These are phyloP conservation scores for Pelargonium nanum DNA, from an alignment of 345 rosid species.

Conservation along the genomic window DNA sequence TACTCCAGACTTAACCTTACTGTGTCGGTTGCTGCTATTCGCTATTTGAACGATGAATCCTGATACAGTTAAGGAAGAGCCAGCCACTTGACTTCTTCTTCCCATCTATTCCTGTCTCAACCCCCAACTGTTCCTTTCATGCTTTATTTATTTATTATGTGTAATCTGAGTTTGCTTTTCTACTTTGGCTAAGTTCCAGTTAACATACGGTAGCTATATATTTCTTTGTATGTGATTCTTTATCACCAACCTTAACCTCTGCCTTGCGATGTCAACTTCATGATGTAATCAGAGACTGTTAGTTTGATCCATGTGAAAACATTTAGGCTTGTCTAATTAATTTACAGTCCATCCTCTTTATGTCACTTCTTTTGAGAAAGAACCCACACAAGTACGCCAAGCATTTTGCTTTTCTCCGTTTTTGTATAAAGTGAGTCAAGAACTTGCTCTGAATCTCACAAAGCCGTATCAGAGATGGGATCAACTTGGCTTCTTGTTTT, in stretches of 20 bases:
- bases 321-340: background rate
- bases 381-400: too few species aligned
- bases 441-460: background rate
- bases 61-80: too few species aligned
- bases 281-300: too few species aligned
- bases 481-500: slow-evolving; percentile 6
- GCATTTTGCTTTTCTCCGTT: background rate
- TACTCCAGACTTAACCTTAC: background rate
- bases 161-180: background rate
- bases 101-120: background rate
- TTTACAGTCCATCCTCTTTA: too few species aligned
- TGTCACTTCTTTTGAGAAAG: too few species aligned
- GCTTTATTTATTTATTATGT: background rate
- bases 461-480: slow-evolving; percentile 14
- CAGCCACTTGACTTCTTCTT: background rate
- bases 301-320: background rate
- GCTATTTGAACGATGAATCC: background rate
- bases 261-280: background rate
- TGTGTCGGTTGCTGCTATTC: background rate
- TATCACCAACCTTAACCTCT: too few species aligned
- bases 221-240: background rate
- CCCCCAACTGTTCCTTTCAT: too few species aligned
- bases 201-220: too few species aligned
- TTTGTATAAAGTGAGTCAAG: background rate
- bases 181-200: background rate